phyloP scores from a whole-genome alignment of 768 basidiomycete genomes.

The Leccinum truebloodii region DNA sequence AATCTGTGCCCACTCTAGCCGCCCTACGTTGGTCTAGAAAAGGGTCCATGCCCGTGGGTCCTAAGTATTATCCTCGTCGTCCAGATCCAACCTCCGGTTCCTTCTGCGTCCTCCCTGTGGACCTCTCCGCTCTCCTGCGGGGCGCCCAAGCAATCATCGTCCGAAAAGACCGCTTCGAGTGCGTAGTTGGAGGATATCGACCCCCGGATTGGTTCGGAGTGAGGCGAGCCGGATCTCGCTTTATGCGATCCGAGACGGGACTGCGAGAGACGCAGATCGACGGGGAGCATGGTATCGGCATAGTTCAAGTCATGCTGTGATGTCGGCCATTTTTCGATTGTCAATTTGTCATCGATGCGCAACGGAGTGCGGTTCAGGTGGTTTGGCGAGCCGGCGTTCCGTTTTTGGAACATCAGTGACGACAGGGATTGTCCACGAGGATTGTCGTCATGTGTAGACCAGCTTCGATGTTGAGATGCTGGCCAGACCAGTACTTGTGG shows the following conservation, averaged over 20 bases:
- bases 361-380: background rate
- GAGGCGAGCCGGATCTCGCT: slow-evolving; percentile 20
- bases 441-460: background rate
- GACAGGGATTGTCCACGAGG: no score
- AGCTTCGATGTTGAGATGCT: background rate
- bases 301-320: background rate
- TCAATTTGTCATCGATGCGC: background rate
- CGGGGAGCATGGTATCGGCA: background rate
- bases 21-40: no score
- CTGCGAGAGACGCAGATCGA: background rate
- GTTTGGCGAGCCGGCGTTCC: background rate
- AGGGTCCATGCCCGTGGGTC: slow-evolving; percentile 7
- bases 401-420: background rate
- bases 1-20: no score
- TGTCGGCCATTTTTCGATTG: background rate
- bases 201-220: slow-evolving; percentile 22
- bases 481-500: background rate
- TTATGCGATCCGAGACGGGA: slow-evolving; percentile 12
- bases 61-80: slow-evolving; percentile 8
- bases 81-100: slow-evolving; percentile 23
- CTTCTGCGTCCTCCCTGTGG: background rate
- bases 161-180: slow-evolving; percentile 21
- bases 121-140: background rate
- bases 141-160: slow-evolving; percentile 15
- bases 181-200: slow-evolving; percentile 27